Base-by-base conservation (phyloP, 495 filamentous ascomycete genomes). In the Aspergillus biplanus region DNA sequence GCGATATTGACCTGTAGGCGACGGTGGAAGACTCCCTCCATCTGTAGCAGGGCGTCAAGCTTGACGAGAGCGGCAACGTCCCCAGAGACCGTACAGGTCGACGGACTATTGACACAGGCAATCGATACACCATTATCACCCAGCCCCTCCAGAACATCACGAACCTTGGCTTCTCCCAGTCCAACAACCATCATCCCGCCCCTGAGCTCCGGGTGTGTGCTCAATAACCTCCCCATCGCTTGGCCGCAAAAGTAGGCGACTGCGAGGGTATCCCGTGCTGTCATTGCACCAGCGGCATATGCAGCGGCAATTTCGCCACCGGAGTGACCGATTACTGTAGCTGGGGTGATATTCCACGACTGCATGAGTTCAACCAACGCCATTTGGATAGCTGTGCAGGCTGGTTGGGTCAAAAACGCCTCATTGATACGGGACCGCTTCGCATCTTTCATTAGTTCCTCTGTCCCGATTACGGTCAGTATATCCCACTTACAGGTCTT, bases 1-100 rank as follows among this genome's bases (percentile, higher is more conserved):
- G 86, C 87, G 31, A 80, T 74, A 33, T 84, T 78, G 16, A 90
- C 85, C 16, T 75, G 70, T 0, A 90, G 79, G 13, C 78, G 76
- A 54, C 86, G 76, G 52, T 71, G 77, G 66, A 88, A 88, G 8
- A 83, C 63, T 0, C 78, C 65, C 31, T 81, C 77, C 16, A 68
- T 63, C 52, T 82, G 71, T 12, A 88, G 70, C 61, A 83, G 52
- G 60, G 66, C 8, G 8, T n/a, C 8, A 3, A 16, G 7, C 15
- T n/a, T 12, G 7, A 49, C 46, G 34, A 78, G 58, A 5, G 67
- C 68, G 5, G 11, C n/a, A 0, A 16, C 27, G 61, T 79, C 69
- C 1, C 82, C 82, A 4, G 81, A 80, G 18, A 84, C 65, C 0
- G 82, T 85, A 0, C 72, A 69, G 47, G 75, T 83, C 0, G 65